Percentiles rank a stretch among this genome's conserved stretches.
These are phyloP conservation scores for Metrosideros polymorpha DNA, from an alignment of 441 rosid species.

Conservation along the genomic window DNA sequence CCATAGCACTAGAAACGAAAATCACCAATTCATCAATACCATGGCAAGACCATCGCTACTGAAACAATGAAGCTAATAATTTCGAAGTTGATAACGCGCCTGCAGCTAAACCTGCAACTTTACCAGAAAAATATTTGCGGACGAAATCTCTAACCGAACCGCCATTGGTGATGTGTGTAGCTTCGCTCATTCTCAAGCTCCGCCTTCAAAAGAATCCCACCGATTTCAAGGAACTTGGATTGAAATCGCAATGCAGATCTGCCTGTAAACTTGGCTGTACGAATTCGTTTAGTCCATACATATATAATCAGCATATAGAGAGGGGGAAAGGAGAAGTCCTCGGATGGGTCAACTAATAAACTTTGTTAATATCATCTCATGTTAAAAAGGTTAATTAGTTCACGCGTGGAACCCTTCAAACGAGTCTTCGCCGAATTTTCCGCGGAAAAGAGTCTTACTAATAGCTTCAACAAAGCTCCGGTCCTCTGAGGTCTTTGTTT, in stretches of 20 bases:
- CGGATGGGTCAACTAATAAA: not conserved
- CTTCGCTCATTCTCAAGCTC: conserved; percentile 33
- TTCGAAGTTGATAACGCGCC: conserved; percentile 21
- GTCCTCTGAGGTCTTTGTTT: too few relatives aligned
- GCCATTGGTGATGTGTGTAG: conserved; percentile 23
- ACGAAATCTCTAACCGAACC: conserved; percentile 27
- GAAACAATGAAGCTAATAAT: not conserved
- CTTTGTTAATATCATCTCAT: too few relatives aligned
- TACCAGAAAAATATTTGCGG: too few relatives aligned
- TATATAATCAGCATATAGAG: not conserved
- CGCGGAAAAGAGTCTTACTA: too few relatives aligned
- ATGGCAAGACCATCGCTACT: not conserved
- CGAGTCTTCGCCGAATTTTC: too few relatives aligned
- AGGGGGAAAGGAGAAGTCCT: not conserved
- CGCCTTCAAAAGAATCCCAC: conserved; percentile 1
- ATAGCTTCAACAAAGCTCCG: too few relatives aligned
- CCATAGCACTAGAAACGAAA: too few relatives aligned
- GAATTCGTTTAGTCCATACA: not conserved
- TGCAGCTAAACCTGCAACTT: conserved; percentile 76
- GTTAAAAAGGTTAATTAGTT: too few relatives aligned
- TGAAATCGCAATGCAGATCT: conserved; percentile 30
- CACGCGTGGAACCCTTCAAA: too few relatives aligned
- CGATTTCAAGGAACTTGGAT: not conserved
- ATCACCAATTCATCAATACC: too few relatives aligned
- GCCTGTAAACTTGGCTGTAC: not conserved